phyloP scores from a whole-genome alignment of 2,329 filamentous ascomycete species.

The Plenodomus biglobosus region DNA sequence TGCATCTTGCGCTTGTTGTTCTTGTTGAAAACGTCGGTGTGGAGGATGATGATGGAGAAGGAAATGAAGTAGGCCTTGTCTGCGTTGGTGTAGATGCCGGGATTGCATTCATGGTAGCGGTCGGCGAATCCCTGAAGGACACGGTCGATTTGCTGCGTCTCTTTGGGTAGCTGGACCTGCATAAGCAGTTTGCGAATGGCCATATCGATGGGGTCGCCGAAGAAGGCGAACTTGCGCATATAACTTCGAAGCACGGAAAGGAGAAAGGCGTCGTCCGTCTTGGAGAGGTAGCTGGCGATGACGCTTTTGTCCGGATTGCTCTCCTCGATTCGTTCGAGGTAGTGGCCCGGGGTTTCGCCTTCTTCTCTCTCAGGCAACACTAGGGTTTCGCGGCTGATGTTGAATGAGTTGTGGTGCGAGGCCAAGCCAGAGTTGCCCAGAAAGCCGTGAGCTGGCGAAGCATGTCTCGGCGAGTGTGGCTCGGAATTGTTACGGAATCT shows the following conservation, averaged over 20 bases:
- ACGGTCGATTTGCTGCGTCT: conserved; percentile 96
- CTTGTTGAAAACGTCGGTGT: conserved; percentile 99
- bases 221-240: conserved; percentile 93
- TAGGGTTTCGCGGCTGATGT: conserved; percentile 69
- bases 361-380: conserved; percentile 78
- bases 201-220: conserved; percentile 98
- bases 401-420: conserved; percentile 83
- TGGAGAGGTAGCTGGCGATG: conserved; percentile 83
- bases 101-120: conserved; percentile 96
- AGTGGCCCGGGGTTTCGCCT: conserved; percentile 86
- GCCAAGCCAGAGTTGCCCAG: conserved; percentile 69
- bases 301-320: conserved; percentile 74
- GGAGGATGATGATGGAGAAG: conserved; percentile 92
- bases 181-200: conserved; percentile 92
- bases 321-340: conserved; percentile 80
- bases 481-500: conserved; percentile 83
- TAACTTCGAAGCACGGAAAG: conserved; percentile 85
- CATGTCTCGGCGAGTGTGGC: conserved; percentile 60
- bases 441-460: conserved; percentile 60
- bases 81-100: conserved; percentile 81
- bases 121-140: conserved; percentile 94
- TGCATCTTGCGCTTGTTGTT: conserved; percentile 99
- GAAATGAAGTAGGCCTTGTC: conserved; percentile 99
- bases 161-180: conserved; percentile 93
- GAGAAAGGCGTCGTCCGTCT: conserved; percentile 81